Percentiles rank a stretch among this genome's conserved stretches.
phyloP scores from a whole-genome alignment of 495 filamentous ascomycete species.

The Rostrohypoxylon terebratum region DNA sequence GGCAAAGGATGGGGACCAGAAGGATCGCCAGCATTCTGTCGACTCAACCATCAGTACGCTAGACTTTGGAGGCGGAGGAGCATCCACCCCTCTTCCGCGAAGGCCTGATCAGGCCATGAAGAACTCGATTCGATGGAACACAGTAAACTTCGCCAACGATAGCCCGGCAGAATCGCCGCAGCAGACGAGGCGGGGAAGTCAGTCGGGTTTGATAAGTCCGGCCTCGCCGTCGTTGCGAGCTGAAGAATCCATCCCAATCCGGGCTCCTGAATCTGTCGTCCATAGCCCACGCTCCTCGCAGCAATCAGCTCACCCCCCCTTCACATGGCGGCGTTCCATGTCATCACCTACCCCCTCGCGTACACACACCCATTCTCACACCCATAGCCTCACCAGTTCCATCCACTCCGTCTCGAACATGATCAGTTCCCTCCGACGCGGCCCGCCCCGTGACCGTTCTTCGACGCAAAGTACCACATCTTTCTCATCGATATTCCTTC shows the following conservation, averaged over 20 bases:
- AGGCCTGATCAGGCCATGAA: constrained; percentile 12
- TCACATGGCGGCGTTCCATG: constrained; percentile 22
- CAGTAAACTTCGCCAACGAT: constrained; percentile 49
- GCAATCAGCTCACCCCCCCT: constrained; percentile 6
- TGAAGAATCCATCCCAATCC: constrained; percentile 12
- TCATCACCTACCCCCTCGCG: constrained; percentile 14
- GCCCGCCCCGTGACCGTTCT: constrained; percentile 23
- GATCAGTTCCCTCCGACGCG: constrained; percentile 45
- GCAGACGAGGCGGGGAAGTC: background rate
- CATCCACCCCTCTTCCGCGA: constrained; percentile 15
- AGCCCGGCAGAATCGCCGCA: background rate
- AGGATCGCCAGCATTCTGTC: constrained; percentile 44
- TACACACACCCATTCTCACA: background rate
- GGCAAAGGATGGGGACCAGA: constrained; percentile 37
- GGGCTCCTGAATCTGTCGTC: constrained; percentile 13
- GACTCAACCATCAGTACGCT: constrained; percentile 50
- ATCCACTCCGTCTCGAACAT: constrained; percentile 39
- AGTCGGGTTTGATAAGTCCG: constrained; percentile 17
- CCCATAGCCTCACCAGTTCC: constrained; percentile 21
- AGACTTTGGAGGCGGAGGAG: constrained; percentile 19
- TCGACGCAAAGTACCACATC: constrained; percentile 11
- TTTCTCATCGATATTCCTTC: constrained; percentile 36
- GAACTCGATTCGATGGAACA: constrained; percentile 54
- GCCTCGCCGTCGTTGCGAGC: constrained; percentile 7
- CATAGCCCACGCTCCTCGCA: constrained; percentile 11